phyloP scores from a whole-genome alignment of 768 basidiomycete genomes.

The Calvatia gigantea region DNA sequence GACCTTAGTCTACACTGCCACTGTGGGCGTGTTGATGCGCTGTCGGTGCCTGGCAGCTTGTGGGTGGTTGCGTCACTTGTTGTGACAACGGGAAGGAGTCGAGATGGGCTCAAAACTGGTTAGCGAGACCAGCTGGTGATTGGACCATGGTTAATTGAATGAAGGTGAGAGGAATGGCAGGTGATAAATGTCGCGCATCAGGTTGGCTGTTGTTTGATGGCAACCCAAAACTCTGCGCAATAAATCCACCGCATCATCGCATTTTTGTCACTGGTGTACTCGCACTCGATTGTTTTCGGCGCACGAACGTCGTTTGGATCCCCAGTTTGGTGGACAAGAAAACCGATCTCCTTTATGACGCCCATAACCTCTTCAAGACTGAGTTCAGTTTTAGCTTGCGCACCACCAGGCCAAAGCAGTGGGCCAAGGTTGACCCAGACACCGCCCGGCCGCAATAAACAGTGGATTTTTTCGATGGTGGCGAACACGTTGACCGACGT shows the following conservation, averaged over 20 bases:
- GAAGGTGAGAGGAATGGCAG: too few relatives aligned
- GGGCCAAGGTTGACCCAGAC: constrained; percentile 73
- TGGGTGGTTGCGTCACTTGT: background rate
- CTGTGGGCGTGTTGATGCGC: too few relatives aligned
- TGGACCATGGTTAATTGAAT: too few relatives aligned
- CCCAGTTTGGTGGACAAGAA: constrained; percentile 32
- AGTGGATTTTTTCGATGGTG: constrained; percentile 54
- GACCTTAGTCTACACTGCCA: too few relatives aligned
- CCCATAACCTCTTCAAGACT: constrained; percentile 61
- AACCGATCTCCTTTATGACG: constrained; percentile 53
- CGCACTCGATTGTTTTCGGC: constrained; percentile 50
- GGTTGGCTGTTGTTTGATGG: constrained; percentile 29
- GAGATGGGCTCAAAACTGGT: background rate
- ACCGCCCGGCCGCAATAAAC: constrained; percentile 57
- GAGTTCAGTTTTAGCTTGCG: constrained; percentile 50
- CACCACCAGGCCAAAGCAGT: constrained; percentile 58
- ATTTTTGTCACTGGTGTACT: constrained; percentile 57
- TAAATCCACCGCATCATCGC: constrained; percentile 76
- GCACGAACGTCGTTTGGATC: constrained; percentile 20
- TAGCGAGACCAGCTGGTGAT: background rate
- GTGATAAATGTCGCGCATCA: too few relatives aligned
- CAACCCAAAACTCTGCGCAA: constrained; percentile 66
- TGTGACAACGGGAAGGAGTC: background rate
- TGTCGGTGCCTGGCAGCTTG: background rate
- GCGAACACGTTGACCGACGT: constrained; percentile 51